Evolutionary conservation across 495 filamentous ascomycete genomes (phyloP), one percentile per base, ranked within the genome.

Genomic region (Cenococcum geophilum): DNA sequence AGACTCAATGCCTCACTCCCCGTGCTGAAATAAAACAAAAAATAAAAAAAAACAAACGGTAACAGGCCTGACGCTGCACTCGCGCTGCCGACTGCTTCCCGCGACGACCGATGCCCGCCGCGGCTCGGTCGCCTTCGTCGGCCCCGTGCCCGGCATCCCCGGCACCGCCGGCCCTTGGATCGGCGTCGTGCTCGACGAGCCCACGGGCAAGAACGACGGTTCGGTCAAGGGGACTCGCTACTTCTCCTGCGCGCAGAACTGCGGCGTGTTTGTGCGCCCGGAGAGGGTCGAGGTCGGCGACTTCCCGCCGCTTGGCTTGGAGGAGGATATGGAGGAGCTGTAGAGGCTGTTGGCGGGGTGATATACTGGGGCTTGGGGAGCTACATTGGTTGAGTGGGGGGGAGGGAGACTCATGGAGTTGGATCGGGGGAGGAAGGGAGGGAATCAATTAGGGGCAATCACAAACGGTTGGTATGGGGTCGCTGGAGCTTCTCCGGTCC

Each of bases 231-330:
- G 86, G 27, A 83, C 81, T 60, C 77, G 84, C 51, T 95, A 93
- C 75, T 97, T 95, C 76, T 74, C 78, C 35, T 84, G 82, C 61
- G 80, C 80, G n/a, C 77, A 78, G 34, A 92, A 93, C 71, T 81
- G 79, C 55, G 92, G 92, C 14, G 85, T 89, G 25, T 96, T 96
- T 72, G 89, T 97, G 10, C 82, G 91, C 71, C 88, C 93, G 34
- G 93, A 96, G 65, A 82, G 91, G 70, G 83, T 96, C 8, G 88
- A 97, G 74, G 81, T 91, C 23, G 93, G 93, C 23, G 89, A 97
- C 65, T 97, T 82, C 62, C 83, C 85, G n/a, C 81, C 81, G 18
- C 62, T 86, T 60, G 79, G 73, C 5, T 51, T 83, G 47, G 78
- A 77, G 48, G 79, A 82, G 63, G 89, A 90, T 69, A 72, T 88